phyloP scores from a whole-genome alignment of 2,329 filamentous ascomycete genomes.

The Blastomyces parvus region DNA sequence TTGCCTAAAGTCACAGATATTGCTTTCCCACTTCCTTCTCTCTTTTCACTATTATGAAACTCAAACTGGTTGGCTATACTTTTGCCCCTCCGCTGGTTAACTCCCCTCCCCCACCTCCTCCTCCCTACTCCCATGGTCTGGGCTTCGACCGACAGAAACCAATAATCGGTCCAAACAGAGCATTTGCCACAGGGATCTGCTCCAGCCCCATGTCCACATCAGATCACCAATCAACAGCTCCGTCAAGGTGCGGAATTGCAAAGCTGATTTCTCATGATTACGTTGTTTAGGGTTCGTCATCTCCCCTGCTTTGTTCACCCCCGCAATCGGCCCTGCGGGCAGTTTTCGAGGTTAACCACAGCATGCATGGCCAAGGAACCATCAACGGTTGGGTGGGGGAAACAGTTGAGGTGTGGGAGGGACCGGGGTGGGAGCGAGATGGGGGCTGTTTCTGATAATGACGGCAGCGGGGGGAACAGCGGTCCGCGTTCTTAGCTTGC shows the following conservation, averaged over 20 bases:
- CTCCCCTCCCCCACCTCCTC: background rate
- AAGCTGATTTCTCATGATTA: background rate
- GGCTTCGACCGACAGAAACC: background rate
- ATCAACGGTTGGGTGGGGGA: background rate
- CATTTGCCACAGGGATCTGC: background rate
- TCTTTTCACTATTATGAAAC: background rate
- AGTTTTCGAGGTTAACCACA: background rate
- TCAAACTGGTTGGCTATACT: background rate
- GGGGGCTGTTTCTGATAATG: background rate
- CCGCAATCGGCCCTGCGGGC: background rate
- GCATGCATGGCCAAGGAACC: background rate
- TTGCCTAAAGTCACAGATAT: background rate
- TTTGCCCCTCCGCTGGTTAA: no score
- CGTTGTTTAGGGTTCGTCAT: background rate
- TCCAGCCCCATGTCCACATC: background rate
- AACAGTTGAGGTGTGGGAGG: background rate
- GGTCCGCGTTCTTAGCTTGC: background rate
- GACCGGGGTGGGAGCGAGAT: background rate
- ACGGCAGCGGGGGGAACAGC: background rate
- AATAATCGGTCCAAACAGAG: background rate
- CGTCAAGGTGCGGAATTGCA: background rate
- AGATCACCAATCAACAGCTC: background rate
- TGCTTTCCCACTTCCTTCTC: background rate
- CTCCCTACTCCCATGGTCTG: background rate
- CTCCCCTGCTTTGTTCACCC: background rate